phyloP scores from a whole-genome alignment of 1,284 basidiomycete genomes.

The Fomitopsis betulina region DNA sequence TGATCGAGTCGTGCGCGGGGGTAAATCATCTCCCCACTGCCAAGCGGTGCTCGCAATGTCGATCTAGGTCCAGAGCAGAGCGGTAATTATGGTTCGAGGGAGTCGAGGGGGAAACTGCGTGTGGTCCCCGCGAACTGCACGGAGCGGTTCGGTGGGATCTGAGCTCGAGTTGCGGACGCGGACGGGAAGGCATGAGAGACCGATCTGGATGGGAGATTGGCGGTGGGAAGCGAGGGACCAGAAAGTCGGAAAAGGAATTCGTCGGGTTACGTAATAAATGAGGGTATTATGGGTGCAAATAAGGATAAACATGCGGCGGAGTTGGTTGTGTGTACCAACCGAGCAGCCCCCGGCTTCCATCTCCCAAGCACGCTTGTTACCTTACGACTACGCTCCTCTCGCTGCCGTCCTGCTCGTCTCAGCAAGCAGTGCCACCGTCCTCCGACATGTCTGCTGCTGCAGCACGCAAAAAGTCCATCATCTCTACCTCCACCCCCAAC shows the following conservation, averaged over 20 bases:
- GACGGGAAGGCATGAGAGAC: constrained; percentile 2
- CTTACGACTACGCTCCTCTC: constrained; percentile 6
- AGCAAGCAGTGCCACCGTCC: background rate
- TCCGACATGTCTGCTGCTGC: constrained; percentile 60
- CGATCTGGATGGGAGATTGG: constrained; percentile 2
- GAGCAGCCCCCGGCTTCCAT: constrained; percentile 8
- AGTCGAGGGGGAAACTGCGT: background rate
- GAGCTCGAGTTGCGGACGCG: background rate
- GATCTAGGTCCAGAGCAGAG: background rate
- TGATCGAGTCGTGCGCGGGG: background rate
- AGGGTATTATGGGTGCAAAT: background rate
- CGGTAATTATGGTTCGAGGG: too few relatives aligned
- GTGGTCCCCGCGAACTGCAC: background rate
- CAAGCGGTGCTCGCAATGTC: background rate
- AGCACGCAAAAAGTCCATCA: constrained; percentile 79
- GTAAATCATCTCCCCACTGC: background rate
- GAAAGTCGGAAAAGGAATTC: background rate
- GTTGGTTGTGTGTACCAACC: constrained; percentile 10
- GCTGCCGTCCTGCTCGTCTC: background rate
- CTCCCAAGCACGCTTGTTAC: constrained; percentile 10
- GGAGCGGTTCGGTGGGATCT: background rate
- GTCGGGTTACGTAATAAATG: background rate
- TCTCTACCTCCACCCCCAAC: constrained; percentile 57
- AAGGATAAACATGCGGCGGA: constrained; percentile 4
- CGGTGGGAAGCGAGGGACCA: constrained; percentile 1